Conservation (phyloP, 805 yeast species). For the Lachancea thermotolerans region DNA sequence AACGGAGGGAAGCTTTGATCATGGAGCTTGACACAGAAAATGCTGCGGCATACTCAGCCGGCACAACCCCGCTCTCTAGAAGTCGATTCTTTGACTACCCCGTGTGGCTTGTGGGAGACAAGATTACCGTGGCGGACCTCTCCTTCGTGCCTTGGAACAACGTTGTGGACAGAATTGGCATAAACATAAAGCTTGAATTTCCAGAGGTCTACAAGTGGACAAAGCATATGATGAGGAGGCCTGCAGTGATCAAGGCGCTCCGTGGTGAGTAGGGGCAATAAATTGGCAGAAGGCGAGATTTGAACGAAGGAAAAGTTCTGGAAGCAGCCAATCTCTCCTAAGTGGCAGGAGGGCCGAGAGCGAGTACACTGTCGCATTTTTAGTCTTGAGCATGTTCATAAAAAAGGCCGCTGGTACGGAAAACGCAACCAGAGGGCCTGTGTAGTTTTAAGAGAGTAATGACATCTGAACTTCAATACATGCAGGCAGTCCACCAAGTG, state of each 20-base stretch:
- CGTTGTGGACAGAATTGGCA: conserved; percentile 88
- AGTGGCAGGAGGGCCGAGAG: not conserved
- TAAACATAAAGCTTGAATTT: conserved; percentile 76
- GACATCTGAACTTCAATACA: no score
- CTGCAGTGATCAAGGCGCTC: conserved; percentile 81
- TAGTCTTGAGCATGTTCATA: no score
- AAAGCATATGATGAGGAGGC: conserved; percentile 89
- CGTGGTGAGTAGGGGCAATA: conserved; percentile 47
- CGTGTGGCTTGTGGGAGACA: conserved; percentile 90
- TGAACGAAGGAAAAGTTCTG: not conserved
- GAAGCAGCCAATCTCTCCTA: not conserved
- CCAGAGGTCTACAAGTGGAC: conserved; percentile 98
- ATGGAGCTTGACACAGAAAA: conserved; percentile 86
- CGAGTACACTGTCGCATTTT: no score
- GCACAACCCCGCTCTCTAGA: conserved; percentile 80
- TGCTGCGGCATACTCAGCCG: conserved; percentile 80
- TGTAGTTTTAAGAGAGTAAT: no score
- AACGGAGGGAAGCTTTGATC: conserved; percentile 79
- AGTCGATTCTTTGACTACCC: conserved; percentile 87
- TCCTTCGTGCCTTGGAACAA: conserved; percentile 96
- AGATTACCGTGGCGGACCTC: conserved; percentile 78
- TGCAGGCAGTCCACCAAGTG: no score
- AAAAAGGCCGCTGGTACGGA: no score
- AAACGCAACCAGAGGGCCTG: no score
- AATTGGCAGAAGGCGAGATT: not conserved